Evolutionary conservation across 345 rosid genomes (phyloP).

Genomic region (Pelargonium nanum): DNA sequence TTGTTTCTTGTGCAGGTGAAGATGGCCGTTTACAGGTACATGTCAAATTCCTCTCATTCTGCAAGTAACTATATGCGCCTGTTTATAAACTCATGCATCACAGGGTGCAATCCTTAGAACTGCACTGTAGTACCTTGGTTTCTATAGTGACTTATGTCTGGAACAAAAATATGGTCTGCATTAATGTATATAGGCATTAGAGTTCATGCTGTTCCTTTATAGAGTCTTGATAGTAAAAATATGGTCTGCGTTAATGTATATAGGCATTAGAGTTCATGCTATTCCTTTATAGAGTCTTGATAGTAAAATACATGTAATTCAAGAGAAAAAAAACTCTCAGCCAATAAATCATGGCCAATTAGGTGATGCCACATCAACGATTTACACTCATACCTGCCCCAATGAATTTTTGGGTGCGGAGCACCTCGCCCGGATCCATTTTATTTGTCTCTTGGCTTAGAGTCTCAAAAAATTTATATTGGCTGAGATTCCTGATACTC

Average conservation of each 20-base stretch:
- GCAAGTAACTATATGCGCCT: background rate
- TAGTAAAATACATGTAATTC: too few species aligned
- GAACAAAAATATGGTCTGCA: background rate
- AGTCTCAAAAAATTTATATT: too few species aligned
- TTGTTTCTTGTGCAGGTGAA: slow-evolving; percentile 54
- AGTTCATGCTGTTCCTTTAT: background rate
- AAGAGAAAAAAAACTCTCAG: too few species aligned
- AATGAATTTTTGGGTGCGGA: too few species aligned
- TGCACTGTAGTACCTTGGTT: background rate
- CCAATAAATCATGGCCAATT: too few species aligned
- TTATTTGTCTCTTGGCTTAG: too few species aligned
- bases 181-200: background rate
- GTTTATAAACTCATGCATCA: too few species aligned
- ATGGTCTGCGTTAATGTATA: background rate
- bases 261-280: background rate
- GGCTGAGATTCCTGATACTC: too few species aligned
- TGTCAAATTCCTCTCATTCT: background rate
- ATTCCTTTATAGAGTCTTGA: too few species aligned
- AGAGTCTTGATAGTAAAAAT: background rate
- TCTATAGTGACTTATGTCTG: background rate
- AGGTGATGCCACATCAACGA: too few species aligned
- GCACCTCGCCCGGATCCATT: too few species aligned
- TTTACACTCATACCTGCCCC: too few species aligned
- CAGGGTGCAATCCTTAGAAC: background rate
- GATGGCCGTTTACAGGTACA: slow-evolving; percentile 71